Evolutionary conservation across 805 yeast species (phyloP).

Genomic region (Saccharomycopsis capsularis): DNA sequence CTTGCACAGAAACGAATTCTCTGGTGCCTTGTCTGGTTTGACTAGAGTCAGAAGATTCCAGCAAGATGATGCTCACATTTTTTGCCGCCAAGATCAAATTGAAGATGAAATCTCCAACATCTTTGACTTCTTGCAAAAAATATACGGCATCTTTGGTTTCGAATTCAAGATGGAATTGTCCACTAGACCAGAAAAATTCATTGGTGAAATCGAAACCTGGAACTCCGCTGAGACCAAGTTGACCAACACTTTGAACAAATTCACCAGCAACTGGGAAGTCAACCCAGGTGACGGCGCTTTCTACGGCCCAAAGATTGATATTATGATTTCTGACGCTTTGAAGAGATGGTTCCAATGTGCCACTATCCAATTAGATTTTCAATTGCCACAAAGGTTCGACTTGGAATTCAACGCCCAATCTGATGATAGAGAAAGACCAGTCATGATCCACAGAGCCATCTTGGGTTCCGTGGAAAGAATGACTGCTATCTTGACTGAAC

Average conservation of each 20-base stretch:
- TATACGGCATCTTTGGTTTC: constrained; percentile 90
- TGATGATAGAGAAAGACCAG: constrained; percentile 62
- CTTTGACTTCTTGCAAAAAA: constrained; percentile 76
- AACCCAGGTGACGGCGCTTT: constrained; percentile 98
- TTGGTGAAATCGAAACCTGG: constrained; percentile 95
- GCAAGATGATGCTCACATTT: constrained; percentile 98
- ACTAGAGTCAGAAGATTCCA: constrained; percentile 99
- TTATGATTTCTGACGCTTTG: constrained; percentile 89
- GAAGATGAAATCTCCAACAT: constrained; percentile 76
- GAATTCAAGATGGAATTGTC: constrained; percentile 95
- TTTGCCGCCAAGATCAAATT: constrained; percentile 90
- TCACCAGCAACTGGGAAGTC: constrained; percentile 89
- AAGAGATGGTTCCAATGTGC: constrained; percentile 99
- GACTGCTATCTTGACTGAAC: constrained; percentile 98
- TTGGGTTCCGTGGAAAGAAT: constrained; percentile 98
- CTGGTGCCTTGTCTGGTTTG: constrained; percentile 90
- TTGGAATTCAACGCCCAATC: constrained; percentile 76
- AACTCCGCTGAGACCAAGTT: constrained; percentile 81
- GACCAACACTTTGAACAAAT: constrained; percentile 71
- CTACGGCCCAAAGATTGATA: constrained; percentile 94
- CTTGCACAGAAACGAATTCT: constrained; percentile 90
- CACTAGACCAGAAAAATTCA: constrained; percentile 94
- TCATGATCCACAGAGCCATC: constrained; percentile 98
- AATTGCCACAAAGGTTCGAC: constrained; percentile 89
- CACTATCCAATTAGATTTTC: constrained; percentile 97